phyloP scores from a whole-genome alignment of 2,329 filamentous ascomycete genomes.

The Macroventuria anomochaeta region DNA sequence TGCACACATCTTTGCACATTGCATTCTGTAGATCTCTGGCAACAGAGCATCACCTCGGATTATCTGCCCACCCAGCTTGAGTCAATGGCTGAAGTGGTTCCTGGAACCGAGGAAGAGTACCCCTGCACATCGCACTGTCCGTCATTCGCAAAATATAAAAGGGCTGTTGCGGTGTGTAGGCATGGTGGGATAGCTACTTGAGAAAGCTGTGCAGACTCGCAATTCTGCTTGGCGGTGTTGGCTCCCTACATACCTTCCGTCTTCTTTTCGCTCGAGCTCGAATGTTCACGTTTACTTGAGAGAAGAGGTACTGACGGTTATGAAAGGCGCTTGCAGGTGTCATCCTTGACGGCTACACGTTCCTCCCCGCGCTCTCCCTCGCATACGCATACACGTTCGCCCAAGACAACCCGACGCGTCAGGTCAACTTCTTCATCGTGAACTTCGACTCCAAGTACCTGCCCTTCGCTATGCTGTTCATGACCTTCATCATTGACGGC shows the following conservation, averaged over 20 bases:
- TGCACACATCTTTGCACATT: conserved; percentile 23
- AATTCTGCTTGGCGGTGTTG: conserved; percentile 65
- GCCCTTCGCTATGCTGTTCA: conserved; percentile 78
- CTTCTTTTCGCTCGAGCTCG: conserved; percentile 17
- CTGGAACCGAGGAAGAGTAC: conserved; percentile 62
- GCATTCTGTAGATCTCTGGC: conserved; percentile 23
- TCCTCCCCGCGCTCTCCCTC: conserved; percentile 69
- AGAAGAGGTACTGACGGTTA: conserved; percentile 38
- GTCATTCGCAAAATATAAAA: conserved; percentile 59
- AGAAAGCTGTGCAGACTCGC: conserved; percentile 61
- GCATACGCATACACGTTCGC: conserved; percentile 84
- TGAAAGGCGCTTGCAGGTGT: conserved; percentile 61
- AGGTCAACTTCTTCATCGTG: conserved; percentile 80
- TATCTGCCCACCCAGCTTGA: conserved; percentile 61
- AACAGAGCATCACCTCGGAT: conserved; percentile 60
- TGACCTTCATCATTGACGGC: conserved; percentile 74
- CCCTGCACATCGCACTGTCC: conserved; percentile 56
- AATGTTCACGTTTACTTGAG: conserved; percentile 13
- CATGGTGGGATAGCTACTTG: conserved; percentile 61
- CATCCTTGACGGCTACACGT: conserved; percentile 59
- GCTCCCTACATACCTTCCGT: conserved; percentile 66
- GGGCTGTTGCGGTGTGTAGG: conserved; percentile 56
- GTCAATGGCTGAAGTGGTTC: conserved; percentile 61
- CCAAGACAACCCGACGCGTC: conserved; percentile 81
- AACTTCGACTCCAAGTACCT: conserved; percentile 82